Conservation (phyloP, 768 basidiomycete genomes). For the Coprinellus micaceus region DNA sequence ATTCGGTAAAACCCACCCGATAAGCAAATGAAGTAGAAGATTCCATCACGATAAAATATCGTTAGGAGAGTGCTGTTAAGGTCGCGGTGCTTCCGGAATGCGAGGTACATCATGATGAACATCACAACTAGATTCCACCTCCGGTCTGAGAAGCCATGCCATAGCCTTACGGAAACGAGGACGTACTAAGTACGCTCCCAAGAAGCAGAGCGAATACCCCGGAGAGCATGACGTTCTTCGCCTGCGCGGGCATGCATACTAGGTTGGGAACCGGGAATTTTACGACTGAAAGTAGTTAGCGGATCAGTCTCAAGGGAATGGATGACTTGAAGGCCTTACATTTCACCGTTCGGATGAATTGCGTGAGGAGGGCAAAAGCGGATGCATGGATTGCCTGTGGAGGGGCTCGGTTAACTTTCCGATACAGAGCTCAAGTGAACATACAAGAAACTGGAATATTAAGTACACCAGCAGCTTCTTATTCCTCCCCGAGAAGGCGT, state of each 20-base stretch:
- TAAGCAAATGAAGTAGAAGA: constrained; percentile 1
- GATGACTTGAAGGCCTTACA: background rate
- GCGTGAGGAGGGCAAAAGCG: background rate
- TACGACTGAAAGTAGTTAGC: background rate
- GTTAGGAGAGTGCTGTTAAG: background rate
- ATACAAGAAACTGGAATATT: background rate
- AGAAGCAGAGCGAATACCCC: background rate
- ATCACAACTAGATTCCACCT: background rate
- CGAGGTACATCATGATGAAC: constrained; percentile 6
- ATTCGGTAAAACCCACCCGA: background rate
- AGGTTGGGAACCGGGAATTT: background rate
- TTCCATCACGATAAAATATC: constrained; percentile 3
- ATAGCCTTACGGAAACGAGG: background rate
- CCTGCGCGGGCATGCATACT: background rate
- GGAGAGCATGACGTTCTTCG: background rate
- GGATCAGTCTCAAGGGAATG: background rate
- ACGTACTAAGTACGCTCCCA: background rate
- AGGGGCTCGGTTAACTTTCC: background rate
- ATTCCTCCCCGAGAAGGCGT: background rate
- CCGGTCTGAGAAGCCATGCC: background rate
- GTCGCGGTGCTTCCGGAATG: constrained; percentile 2
- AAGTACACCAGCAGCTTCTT: background rate
- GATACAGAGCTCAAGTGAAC: background rate
- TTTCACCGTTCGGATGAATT: background rate
- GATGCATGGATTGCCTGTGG: background rate